A percentile compares a stretch with the other conserved stretches of the same genome.
These are phyloP conservation scores for Suillus tomentosus DNA, from an alignment of 768 basidiomycete species.

Conservation along the genomic window DNA sequence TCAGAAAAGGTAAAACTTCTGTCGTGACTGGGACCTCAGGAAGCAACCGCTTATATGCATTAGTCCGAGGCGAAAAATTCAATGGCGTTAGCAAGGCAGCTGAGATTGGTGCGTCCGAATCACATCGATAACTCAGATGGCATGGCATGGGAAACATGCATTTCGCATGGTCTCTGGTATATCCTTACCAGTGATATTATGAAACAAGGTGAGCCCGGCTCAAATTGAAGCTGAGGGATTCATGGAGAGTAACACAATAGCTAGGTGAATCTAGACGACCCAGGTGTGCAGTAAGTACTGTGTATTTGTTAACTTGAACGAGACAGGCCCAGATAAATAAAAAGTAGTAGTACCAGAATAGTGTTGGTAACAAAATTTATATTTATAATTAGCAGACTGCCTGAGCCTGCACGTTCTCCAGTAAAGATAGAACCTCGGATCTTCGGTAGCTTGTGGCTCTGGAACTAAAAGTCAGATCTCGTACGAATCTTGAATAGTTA, in stretches of 20 bases:
- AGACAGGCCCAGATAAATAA: not conserved
- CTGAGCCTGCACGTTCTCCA: constrained; percentile 2
- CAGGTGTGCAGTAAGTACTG: too few relatives aligned
- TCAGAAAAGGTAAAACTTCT: not conserved
- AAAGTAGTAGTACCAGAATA: not conserved
- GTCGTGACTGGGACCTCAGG: not conserved
- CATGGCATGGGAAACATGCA: not conserved
- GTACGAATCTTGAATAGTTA: not conserved
- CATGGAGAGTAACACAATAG: too few relatives aligned
- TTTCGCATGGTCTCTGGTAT: not conserved
- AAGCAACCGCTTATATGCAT: not conserved
- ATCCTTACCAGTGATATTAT: not conserved
- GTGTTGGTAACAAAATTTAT: not conserved
- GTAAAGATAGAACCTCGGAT: constrained; percentile 37
- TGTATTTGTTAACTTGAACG: not conserved
- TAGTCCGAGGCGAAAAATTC: not conserved
- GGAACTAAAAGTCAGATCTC: constrained; percentile 20
- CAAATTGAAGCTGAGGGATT: not conserved
- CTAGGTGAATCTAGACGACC: not conserved
- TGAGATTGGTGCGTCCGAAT: not conserved
- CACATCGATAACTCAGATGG: not conserved
- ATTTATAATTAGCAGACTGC: not conserved
- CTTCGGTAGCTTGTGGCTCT: constrained; percentile 40
- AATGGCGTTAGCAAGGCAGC: not conserved
- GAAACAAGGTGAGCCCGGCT: not conserved